Evolutionary conservation across 768 basidiomycete genomes (phyloP), one percentile per base, ranked within the genome.

Genomic region (Gautieria morchelliformis): DNA sequence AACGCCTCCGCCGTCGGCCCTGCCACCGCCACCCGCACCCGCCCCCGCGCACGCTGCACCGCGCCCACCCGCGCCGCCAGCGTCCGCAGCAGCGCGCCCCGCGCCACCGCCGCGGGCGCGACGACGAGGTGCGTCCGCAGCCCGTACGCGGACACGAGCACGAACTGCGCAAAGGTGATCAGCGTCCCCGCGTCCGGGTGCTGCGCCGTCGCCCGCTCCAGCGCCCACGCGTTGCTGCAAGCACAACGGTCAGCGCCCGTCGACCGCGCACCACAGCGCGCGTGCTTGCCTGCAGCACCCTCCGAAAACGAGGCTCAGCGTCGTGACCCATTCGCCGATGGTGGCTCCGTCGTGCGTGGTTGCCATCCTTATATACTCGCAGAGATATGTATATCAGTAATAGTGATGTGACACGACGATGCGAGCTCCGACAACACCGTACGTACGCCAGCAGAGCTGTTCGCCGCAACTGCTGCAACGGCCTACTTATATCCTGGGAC

Each of bases 111-210:
- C 9, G 60, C 48, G 24, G 59, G 61, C 53, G 59, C 78, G 0
- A 70, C 66, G 42, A 84, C 56, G 64, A 89, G 22, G 22, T 63
- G 84, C 35, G 70, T 75, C 0, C 85, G 85, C 2, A 94, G 75
- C 0, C 87, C 87, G 63, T 87, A 76, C 1, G 91, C 61, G 14
- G 90, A 82, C 60, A 94, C 83, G 63, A 87, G 64, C 51, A 88
- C 58, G 68, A 93, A 94, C 69, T 96, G 93, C 52, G 84, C 79
- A 63, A 93, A 87, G 0, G 94, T 97, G 64, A 95, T 83, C 42
- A 95, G 78, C 20, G 87, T 80, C 47, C 93, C 93, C 39, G 84
- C 73, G n/a, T 76, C 71, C 0, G 89, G 86, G 64, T 85, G 76
- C 40, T 77, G 70, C 4, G 81, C 75, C 3, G 87, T 90, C 19